Base-by-base conservation (phyloP, 1,139 yeast species). In the Saccharomyces uvarum region DNA sequence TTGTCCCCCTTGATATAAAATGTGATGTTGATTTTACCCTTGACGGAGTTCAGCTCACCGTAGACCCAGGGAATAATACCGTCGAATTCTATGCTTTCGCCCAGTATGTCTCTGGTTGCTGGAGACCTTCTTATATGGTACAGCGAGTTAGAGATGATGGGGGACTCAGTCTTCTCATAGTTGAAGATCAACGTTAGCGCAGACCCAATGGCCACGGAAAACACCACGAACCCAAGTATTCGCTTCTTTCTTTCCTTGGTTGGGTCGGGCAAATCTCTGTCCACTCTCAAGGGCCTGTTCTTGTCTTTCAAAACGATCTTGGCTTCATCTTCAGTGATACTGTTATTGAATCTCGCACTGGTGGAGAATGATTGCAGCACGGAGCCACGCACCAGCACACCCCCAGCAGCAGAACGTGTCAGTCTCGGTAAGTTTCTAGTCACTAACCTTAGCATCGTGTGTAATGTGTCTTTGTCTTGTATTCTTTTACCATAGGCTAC, bases 131-230 rank as follows among this genome's bases (percentile, higher is more conserved):
- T 81, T 62, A 93, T 74, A 57, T 88, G 86, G 70, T 89, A 90
- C 68, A 93, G 74, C 2, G 96, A 86, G n/a, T 96, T 90, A 48
- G 86, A 80, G 60, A 90, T 86, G 55, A 91, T 81, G 1, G 98
- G 97, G 7, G 96, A 87, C 54, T 86, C 82, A 26, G 90, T 83
- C 70, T 89, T 91, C 68, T 93, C 98, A 73, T 91, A 91, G 75
- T 93, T 90, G 78, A 91, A 84, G 63, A 90, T 87, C 44, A 87
- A 77, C 21, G 79, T 78, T 61, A 91, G 78, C 5, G 93, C 76
- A 6, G 81, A 73, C 8, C 82, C 79, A 74, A 89, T 85, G 24
- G 86, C 80, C 16, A 80, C 70, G 32, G 83, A 80, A 68, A 89
- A 90, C 1, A 77, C 76, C 5, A 77, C 71, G 64, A 89, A 83